A percentile compares a stretch with the other conserved stretches of the same genome.
These are phyloP conservation scores for Eucalyptus sp. DNA, from an alignment of 345 rosid species.

Conservation along the genomic window DNA sequence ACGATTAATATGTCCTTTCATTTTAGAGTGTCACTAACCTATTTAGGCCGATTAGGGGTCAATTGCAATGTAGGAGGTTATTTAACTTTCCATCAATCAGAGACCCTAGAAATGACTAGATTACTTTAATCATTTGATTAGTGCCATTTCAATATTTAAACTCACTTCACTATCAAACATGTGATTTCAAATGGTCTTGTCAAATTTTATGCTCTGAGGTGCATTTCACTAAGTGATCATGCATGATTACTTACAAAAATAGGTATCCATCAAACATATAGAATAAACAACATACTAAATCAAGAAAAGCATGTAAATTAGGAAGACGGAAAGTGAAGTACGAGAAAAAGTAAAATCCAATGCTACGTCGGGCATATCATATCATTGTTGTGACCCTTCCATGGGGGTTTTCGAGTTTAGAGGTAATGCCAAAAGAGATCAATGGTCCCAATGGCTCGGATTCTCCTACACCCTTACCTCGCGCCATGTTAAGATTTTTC, in stretches of 20 bases:
- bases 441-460: rapidly evolving
- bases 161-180: not conserved
- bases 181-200: not conserved
- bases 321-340: not conserved
- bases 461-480: not conserved
- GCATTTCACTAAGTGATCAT: not conserved
- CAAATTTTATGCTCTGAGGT: not conserved
- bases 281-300: no score
- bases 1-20: not conserved
- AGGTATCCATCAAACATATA: not conserved
- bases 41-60: no score
- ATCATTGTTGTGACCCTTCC: not conserved
- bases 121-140: no score
- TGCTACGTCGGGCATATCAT: rapidly evolving
- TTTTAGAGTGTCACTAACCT: not conserved
- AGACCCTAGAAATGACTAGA: no score
- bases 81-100: not conserved
- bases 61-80: not conserved
- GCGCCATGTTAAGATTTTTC: not conserved
- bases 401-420: not conserved
- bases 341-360: not conserved
- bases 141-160: not conserved
- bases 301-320: not conserved
- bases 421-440: not conserved
- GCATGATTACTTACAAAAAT: not conserved